Base-by-base conservation (phyloP, 2,329 filamentous ascomycete genomes). In the Sporothrix globosa region DNA sequence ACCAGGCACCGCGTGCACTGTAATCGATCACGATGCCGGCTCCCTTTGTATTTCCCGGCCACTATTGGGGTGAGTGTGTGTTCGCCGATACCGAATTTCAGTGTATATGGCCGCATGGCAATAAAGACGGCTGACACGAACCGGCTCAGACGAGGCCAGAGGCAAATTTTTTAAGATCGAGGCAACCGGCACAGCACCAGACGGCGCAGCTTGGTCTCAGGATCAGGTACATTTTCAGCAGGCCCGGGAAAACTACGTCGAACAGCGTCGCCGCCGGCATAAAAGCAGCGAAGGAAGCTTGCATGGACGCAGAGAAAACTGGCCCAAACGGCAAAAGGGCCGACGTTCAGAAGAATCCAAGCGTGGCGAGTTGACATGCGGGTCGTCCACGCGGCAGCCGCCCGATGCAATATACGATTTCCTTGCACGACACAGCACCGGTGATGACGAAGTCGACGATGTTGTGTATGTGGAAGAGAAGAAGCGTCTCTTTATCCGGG, bases 91-190 rank as follows among this genome's bases (percentile, higher is more conserved):
- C 27, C 14, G 6, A n/a, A 7, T 6, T 44, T 27, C 7, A 21
- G 10, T 50, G 10, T 7, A 1, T 19, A 14, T 50, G 44, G 24
- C 14, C 17, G 21, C 30, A 21, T 34, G 27, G 9, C 17, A 21
- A 6, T 6, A 34, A 11, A 13, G 24, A 50, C 41, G 30, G 54
- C 56, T 53, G 66, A 52, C 41, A 24, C 10, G 17, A 9, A 11
- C 17, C 19, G 9, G 19, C 4, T 7, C 68, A 87, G 86, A 88
- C 72, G 70, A 79, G 17, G 82, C 83, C 58, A 90, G 86, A 77
- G 84, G 83, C 34, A 89, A 87, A 74, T 92, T 91, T 75, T 92
- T 91, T 78, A 89, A 87, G 74, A 85, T 91, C 56, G 86, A 90
- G 76, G 82, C 85, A 6, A 66, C 60, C 0, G 86, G 85, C 1